Base-by-base conservation (phyloP, 2,329 filamentous ascomycete species). In the Aureobasidium pullulans region DNA sequence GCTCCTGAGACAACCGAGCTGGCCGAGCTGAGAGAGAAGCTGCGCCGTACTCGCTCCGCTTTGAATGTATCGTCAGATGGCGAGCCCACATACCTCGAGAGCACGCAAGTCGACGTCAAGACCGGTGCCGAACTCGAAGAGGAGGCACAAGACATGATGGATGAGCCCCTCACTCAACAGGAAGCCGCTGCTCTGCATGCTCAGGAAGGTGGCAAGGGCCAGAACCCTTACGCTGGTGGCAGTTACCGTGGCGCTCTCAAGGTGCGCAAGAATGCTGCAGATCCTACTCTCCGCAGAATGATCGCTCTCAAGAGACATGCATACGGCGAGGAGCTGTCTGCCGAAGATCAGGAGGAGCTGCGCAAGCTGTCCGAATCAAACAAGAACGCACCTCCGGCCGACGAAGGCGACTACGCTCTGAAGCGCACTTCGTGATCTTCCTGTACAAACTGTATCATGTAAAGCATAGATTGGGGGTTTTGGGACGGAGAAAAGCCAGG, bases 241-340 rank as follows among this genome's bases (percentile, higher is more conserved):
- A 59, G 59, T 32, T 49, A 36, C 29, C 37, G 43, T 16, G 42
- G 36, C n/a, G 39, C 53, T 19, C 44, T 48, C 29, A 63, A 61
- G 57, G 11, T 56, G 3, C 42, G 49, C 10, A 50, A 61, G 31
- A 57, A 44, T 16, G 47, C 56, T 16, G 61, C 47, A 31, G 61
- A 61, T 15, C 56, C 61, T 3, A 19, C 50, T 19, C 60, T 63
- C 7, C 36, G 50, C 16, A 53, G 60, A 15, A 39, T 63, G 34
- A 40, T 63, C 9, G 62, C 62, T 13, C 39, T 60, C 13, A 63
- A 63, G 49, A 49, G 62, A 42, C 16, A 49, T 8, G 46, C 58
- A 10, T 53, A 57, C 13, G 60, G 60, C 13, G 62, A 63, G 49
- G 47, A 60, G 29, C 31, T 62, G 28, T 58, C 57, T 46, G 52